These are phyloP conservation scores for Galerina marginata DNA, from an alignment of 768 basidiomycete genomes.

Conservation along the genomic window DNA sequence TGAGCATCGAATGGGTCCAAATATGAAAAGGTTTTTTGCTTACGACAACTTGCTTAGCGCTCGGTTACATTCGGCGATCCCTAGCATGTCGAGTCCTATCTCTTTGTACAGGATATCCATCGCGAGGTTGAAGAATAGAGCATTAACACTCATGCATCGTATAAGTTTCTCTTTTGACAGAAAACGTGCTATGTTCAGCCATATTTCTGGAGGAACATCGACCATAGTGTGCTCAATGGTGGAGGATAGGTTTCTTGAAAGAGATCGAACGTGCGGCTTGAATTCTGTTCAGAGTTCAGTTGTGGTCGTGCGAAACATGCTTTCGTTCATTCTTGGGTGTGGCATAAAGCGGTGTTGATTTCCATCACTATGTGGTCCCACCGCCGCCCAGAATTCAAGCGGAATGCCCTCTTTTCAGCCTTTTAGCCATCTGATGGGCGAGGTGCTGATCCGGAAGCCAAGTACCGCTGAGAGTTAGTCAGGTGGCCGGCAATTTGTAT, in stretches of 20 bases:
- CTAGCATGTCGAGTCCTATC: neutral
- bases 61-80: neutral
- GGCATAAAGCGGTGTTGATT: too few relatives aligned
- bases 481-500: neutral
- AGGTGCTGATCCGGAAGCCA: neutral
- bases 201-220: slow-evolving; percentile 9
- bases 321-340: too few relatives aligned
- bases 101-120: slow-evolving; percentile 6
- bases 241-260: too few relatives aligned
- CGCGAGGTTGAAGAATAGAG: slow-evolving; percentile 1
- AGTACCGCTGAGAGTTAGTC: neutral
- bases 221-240: neutral
- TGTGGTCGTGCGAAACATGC: too few relatives aligned
- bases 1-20: neutral
- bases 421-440: neutral
- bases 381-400: too few relatives aligned
- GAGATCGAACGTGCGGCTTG: too few relatives aligned
- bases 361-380: neutral
- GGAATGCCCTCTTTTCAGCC: too few relatives aligned
- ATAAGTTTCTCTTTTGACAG: slow-evolving; percentile 3
- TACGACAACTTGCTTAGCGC: neutral
- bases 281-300: too few relatives aligned
- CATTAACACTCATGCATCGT: slow-evolving; percentile 5
- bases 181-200: slow-evolving; percentile 6
- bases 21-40: neutral